phyloP scores from a whole-genome alignment of 2,329 filamentous ascomycete species.

The Lasiodiplodia theobromae region DNA sequence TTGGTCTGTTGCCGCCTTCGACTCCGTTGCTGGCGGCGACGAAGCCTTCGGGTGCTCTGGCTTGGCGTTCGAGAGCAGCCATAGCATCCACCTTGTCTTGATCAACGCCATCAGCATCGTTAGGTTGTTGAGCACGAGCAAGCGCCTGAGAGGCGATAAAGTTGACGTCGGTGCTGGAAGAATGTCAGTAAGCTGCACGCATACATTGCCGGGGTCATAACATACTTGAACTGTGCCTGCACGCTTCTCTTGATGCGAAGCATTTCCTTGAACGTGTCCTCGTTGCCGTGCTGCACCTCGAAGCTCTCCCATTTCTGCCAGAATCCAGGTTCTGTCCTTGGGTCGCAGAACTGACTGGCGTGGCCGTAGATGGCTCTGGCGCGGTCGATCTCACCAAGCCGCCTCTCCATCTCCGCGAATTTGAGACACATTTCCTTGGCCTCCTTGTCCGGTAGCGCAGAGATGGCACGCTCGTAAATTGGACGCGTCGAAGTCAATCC shows the following conservation, averaged over 20 bases:
- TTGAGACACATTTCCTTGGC: slow-evolving; percentile 98
- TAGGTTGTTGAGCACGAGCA: slow-evolving; percentile 74
- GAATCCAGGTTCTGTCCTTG: slow-evolving; percentile 85
- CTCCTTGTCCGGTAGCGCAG: slow-evolving; percentile 89
- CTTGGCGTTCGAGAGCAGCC: slow-evolving; percentile 85
- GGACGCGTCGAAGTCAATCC: slow-evolving; percentile 91
- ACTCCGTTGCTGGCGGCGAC: slow-evolving; percentile 83
- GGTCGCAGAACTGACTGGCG: slow-evolving; percentile 96
- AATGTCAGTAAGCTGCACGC: slow-evolving; percentile 39
- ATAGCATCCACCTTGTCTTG: slow-evolving; percentile 77
- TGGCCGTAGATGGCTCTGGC: slow-evolving; percentile 96
- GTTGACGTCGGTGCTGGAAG: slow-evolving; percentile 82
- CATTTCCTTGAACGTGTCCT: slow-evolving; percentile 99
- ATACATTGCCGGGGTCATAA: slow-evolving; percentile 30
- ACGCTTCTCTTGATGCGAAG: slow-evolving; percentile 96
- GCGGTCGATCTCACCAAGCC: slow-evolving; percentile 91
- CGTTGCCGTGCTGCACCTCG: slow-evolving; percentile 97
- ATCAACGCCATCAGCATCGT: slow-evolving; percentile 52
- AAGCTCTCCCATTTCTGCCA: slow-evolving; percentile 98
- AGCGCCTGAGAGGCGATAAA: slow-evolving; percentile 97
- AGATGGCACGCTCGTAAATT: slow-evolving; percentile 96
- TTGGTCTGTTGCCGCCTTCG: slow-evolving; percentile 56
- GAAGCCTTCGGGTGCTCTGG: slow-evolving; percentile 87
- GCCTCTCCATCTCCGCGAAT: slow-evolving; percentile 95
- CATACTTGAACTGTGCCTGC: slow-evolving; percentile 92